Evolutionary conservation across 31 red algal species (phyloP).

Genomic region (Odonthalia washingtoniensis): DNA sequence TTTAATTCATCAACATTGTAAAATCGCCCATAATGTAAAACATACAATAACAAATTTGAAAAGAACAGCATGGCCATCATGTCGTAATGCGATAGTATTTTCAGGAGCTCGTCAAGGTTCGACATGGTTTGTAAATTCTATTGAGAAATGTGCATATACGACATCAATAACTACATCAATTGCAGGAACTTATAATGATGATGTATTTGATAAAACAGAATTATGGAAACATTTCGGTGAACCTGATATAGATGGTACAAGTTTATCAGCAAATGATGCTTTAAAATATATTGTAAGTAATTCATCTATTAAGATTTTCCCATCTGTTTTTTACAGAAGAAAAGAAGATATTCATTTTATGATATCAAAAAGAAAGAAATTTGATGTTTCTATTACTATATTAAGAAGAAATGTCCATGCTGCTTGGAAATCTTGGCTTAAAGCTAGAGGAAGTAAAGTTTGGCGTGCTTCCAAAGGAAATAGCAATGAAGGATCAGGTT

Average conservation of each 20-base stretch:
- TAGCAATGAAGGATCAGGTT: background rate
- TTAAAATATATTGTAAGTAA: slow-evolving; percentile 21
- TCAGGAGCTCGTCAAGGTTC: slow-evolving; percentile 22
- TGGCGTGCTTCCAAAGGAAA: background rate
- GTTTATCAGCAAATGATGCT: background rate
- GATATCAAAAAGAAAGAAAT: background rate
- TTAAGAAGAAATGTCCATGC: slow-evolving; percentile 33
- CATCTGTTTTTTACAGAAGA: slow-evolving; percentile 32
- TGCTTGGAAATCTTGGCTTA: slow-evolving; percentile 25
- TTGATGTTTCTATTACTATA: slow-evolving; percentile 15
- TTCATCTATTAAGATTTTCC: slow-evolving; percentile 36
- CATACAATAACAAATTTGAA: too few relatives aligned
- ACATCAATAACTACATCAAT: background rate
- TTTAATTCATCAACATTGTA: too few relatives aligned
- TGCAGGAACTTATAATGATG: background rate
- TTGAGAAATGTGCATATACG: slow-evolving; percentile 33
- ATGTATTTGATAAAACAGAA: slow-evolving; percentile 34
- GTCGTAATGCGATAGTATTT: slow-evolving; percentile 16
- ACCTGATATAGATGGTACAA: background rate
- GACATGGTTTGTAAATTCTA: slow-evolving; percentile 30
- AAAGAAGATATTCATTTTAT: slow-evolving; percentile 2
- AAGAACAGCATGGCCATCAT: too few relatives aligned
- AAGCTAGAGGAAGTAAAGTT: background rate
- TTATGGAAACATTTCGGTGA: slow-evolving; percentile 49
- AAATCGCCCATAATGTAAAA: too few relatives aligned